phyloP scores from a whole-genome alignment of 768 basidiomycete species.

The Erythrobasidium yunnanense region DNA sequence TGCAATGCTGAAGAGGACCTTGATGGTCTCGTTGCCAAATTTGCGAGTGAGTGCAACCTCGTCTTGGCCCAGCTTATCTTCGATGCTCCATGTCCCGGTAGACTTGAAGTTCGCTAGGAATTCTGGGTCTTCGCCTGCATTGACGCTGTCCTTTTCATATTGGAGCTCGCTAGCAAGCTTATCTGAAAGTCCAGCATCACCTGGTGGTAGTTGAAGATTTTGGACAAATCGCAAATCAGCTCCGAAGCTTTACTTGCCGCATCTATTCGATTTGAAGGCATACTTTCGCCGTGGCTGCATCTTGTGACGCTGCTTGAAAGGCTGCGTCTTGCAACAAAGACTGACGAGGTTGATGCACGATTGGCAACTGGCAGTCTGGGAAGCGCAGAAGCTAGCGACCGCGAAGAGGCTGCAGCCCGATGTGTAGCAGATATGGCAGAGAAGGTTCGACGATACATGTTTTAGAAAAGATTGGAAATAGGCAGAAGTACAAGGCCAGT shows the following conservation, averaged over 20 bases:
- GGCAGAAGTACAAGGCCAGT: too few species aligned
- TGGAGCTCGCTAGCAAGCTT: conserved; percentile 71
- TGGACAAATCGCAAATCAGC: too few species aligned
- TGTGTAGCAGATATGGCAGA: not conserved
- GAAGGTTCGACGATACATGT: not conserved
- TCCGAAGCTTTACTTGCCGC: not conserved
- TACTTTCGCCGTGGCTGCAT: conserved; percentile 1
- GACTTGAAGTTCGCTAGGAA: conserved; percentile 64
- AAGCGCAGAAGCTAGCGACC: too few species aligned
- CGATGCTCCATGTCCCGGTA: conserved; percentile 47
- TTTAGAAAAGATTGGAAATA: not conserved
- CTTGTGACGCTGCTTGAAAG: not conserved
- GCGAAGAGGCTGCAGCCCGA: not conserved
- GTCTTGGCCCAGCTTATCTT: conserved; percentile 61
- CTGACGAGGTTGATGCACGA: not conserved
- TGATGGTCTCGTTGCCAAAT: conserved; percentile 81
- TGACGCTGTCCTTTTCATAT: conserved; percentile 61
- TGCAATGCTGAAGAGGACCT: conserved; percentile 81
- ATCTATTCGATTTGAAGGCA: not conserved
- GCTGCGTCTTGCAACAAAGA: not conserved
- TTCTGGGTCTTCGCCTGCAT: conserved; percentile 50
- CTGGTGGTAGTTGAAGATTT: not conserved
- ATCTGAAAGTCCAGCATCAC: conserved; percentile 51
- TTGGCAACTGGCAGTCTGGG: too few species aligned
- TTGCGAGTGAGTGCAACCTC: conserved; percentile 70